These are phyloP conservation scores for Cladophialophora bantiana DNA, from an alignment of 2,329 filamentous ascomycete genomes.

Conservation along the genomic window DNA sequence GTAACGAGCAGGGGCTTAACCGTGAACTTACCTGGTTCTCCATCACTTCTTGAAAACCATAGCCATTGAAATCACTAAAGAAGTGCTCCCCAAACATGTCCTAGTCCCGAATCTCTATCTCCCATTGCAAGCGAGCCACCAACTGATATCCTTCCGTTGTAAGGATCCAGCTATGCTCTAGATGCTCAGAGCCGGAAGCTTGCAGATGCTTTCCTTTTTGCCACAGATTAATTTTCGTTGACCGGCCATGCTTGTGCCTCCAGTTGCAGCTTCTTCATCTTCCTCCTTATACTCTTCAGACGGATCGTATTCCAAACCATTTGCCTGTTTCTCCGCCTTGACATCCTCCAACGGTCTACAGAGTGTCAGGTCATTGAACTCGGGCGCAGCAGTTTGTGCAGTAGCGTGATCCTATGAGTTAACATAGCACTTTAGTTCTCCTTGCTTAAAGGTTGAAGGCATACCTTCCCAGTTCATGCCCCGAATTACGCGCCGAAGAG, in stretches of 20 bases:
- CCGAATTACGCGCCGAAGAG: background rate
- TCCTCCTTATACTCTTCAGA: slow-evolving; percentile 6
- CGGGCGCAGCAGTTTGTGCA: background rate
- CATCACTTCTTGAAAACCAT: slow-evolving; percentile 29
- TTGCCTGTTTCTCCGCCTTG: background rate
- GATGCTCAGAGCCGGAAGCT: slow-evolving; percentile 17
- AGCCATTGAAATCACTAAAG: slow-evolving; percentile 18
- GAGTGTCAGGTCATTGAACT: slow-evolving; percentile 12
- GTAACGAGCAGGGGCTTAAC: background rate
- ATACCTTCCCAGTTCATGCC: background rate
- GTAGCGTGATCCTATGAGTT: background rate
- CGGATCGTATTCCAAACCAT: background rate
- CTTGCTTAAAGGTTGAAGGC: background rate
- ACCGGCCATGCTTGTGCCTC: background rate
- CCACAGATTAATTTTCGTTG: slow-evolving; percentile 18
- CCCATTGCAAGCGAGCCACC: slow-evolving; percentile 12
- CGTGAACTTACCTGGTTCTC: slow-evolving; percentile 27
- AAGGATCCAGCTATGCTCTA: slow-evolving; percentile 16
- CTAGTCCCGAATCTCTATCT: slow-evolving; percentile 13
- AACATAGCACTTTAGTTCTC: background rate
- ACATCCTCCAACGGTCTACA: slow-evolving; percentile 16
- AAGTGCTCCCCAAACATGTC: slow-evolving; percentile 1
- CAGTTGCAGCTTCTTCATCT: background rate
- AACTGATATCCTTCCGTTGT: slow-evolving; percentile 14
- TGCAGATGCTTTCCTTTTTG: slow-evolving; percentile 16